Conservation (phyloP, 2,329 filamentous ascomycete species). For the Gremmenia infestans region DNA sequence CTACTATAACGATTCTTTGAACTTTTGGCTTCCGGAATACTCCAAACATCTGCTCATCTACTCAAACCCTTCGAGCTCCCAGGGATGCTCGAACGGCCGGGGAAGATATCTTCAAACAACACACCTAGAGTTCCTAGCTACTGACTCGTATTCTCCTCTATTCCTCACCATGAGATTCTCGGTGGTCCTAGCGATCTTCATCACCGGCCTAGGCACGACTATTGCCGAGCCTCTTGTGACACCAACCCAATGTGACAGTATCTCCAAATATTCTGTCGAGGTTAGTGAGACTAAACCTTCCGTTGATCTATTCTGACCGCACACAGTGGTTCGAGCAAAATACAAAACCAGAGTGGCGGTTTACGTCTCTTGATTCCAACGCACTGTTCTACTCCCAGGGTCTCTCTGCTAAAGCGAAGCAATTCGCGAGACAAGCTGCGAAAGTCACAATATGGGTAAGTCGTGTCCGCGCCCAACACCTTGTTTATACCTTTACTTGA, state of each 20-base stretch:
- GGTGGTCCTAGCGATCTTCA: too few species aligned
- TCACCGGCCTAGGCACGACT: too few species aligned
- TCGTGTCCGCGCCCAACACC: background rate
- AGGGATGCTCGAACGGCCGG: too few species aligned
- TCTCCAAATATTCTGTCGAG: background rate
- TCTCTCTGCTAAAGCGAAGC: constrained; percentile 1
- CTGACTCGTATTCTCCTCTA: too few species aligned
- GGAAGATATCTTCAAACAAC: too few species aligned
- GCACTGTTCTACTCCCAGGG: constrained; percentile 7
- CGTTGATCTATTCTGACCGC: background rate
- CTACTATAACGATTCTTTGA: too few species aligned
- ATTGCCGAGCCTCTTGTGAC: background rate
- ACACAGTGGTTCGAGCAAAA: constrained; percentile 7
- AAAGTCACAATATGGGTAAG: constrained; percentile 9
- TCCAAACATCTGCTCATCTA: too few species aligned
- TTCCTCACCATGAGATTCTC: too few species aligned
- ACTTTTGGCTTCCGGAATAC: too few species aligned
- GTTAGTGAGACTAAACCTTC: background rate
- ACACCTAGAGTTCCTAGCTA: too few species aligned
- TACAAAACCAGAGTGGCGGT: constrained; percentile 4
- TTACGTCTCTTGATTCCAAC: background rate
- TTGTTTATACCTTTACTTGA: background rate
- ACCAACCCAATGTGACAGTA: background rate
- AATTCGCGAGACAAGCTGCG: background rate
- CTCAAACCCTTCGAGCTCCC: too few species aligned